These are phyloP conservation scores for Boechera retrofracta DNA, from an alignment of 345 rosid genomes.

Conservation along the genomic window DNA sequence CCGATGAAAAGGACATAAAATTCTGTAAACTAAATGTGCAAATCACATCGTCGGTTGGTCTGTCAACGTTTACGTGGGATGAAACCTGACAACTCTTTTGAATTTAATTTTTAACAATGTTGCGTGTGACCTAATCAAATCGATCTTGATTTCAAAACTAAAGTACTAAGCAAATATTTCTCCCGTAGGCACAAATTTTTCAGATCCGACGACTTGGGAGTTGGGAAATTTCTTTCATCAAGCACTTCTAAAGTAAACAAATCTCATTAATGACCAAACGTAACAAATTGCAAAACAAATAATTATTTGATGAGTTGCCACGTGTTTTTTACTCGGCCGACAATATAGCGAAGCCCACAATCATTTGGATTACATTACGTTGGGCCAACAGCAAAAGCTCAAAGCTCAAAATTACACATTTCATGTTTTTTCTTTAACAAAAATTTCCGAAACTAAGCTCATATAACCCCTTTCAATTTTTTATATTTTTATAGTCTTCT, in stretches of 20 bases:
- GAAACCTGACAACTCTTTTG: slow-evolving; percentile 38
- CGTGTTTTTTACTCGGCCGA: neutral
- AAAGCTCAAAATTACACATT: neutral
- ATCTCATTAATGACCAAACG: neutral
- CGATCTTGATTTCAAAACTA: slow-evolving; percentile 22
- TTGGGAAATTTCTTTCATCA: slow-evolving; percentile 1
- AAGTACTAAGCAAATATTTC: neutral
- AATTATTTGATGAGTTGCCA: neutral
- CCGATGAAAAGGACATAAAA: neutral
- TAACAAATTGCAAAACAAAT: too few relatives aligned
- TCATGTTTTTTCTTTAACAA: too few relatives aligned
- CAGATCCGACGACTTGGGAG: slow-evolving; percentile 37
- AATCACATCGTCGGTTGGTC: slow-evolving; percentile 40
- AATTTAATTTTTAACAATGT: slow-evolving; percentile 16
- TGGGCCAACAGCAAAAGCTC: neutral
- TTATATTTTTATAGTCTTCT: too few relatives aligned
- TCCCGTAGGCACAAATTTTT: slow-evolving; percentile 2
- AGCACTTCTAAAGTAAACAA: neutral
- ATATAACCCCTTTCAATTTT: too few relatives aligned
- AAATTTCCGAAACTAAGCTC: too few relatives aligned
- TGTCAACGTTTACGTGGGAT: slow-evolving; percentile 44
- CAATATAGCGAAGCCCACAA: neutral
- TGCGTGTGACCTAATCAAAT: slow-evolving; percentile 38
- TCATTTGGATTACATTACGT: neutral
- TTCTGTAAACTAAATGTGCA: slow-evolving; percentile 26